These are phyloP conservation scores for Salix purpurea DNA, from an alignment of 345 rosid genomes.

Conservation along the genomic window DNA sequence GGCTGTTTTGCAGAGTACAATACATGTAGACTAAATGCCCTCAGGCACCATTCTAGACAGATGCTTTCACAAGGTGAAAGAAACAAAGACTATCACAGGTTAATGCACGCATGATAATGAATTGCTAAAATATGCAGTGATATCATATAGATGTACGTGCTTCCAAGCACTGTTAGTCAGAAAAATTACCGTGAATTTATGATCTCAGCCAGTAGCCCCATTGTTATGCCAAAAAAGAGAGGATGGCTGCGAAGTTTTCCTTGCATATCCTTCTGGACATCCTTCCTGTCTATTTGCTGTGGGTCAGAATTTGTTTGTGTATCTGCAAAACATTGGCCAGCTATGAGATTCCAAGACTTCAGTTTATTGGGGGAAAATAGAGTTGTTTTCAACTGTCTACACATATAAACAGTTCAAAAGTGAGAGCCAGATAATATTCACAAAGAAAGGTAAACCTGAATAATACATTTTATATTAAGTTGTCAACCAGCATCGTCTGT, in stretches of 20 bases:
- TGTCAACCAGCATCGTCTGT: background rate
- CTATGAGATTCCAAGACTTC: conserved; percentile 1
- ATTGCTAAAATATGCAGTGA: background rate
- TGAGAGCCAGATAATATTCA: background rate
- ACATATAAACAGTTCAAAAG: background rate
- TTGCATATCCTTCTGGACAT: conserved; percentile 37
- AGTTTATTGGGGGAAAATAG: background rate
- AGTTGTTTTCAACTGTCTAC: background rate
- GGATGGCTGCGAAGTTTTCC: conserved; percentile 74
- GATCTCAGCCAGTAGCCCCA: conserved; percentile 95
- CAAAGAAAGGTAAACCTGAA: background rate
- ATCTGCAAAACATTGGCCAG: conserved; percentile 45
- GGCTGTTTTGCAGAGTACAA: background rate
- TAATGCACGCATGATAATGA: background rate
- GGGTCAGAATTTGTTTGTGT: conserved; percentile 40
- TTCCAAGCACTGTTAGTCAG: background rate
- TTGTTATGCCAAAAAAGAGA: conserved; percentile 83
- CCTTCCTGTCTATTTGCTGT: conserved; percentile 26
- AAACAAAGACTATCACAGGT: background rate
- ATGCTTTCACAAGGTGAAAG: background rate
- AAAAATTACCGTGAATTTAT: conserved; percentile 85
- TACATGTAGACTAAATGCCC: background rate
- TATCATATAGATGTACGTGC: background rate
- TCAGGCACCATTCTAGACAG: background rate
- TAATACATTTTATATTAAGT: background rate